Base-by-base conservation (phyloP, 2,329 filamentous ascomycete species). In the Trichoderma brevicompactum region DNA sequence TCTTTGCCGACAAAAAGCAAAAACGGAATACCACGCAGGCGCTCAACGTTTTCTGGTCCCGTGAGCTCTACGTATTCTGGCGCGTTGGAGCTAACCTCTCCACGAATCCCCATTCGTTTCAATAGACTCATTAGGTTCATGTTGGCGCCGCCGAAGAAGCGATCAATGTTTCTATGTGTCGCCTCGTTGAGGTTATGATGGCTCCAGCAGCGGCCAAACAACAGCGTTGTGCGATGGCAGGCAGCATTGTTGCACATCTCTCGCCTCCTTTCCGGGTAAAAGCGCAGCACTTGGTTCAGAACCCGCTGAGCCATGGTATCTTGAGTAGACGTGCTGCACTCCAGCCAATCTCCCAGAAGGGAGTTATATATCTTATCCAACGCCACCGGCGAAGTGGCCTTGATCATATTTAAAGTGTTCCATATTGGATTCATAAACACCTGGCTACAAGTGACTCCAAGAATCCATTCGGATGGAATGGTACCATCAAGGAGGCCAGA, bases 381-480 rank as follows among this genome's bases (percentile, higher is more conserved):
- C 0, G 80, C 75, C 2, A 86, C 69, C 0, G 83, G 83, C 1
- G 79, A 77, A 52, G 78, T 73, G 48, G 82, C 82, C 76, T 89
- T 89, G 69, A 83, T 77, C 75, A 82, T 79, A 76, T 89, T 89
- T 66, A 81, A 73, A 1, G 77, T 74, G 68, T 80, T 80, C 83
- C 85, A 89, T 52, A 85, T 79, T 1, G 86, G 85, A 74, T 89
- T 84, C 79, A 87, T 85, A 73, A 89, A 89, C 2, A 88, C 86
- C 70, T 89, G 86, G 41, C 82, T 86, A 72, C 81, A 83, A 0
- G 82, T 83, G 62, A 89, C 78, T 17, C 87, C 87, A 17, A 78
- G 74, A 69, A 89, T 80, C 85, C 86, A 89, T 46, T 73, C 72
- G 0, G 81, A 69, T 0, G 85, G 84, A 59, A 89, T 85, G 0